phyloP scores from a whole-genome alignment of 2,329 filamentous ascomycete genomes.

The Gremmenia infestans region DNA sequence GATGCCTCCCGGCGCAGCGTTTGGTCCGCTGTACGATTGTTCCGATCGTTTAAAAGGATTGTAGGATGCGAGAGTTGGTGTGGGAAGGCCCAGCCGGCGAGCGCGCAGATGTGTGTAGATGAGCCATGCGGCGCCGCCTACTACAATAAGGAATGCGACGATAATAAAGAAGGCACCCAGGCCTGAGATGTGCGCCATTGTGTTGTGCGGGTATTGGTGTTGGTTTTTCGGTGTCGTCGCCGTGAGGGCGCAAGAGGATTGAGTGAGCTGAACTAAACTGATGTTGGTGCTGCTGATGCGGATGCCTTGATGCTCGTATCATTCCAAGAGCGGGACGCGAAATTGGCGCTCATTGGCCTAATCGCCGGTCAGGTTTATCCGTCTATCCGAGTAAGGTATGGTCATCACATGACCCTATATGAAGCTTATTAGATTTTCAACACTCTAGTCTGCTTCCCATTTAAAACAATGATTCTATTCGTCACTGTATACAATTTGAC shows the following conservation, averaged over 20 bases:
- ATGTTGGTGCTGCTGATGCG: neutral
- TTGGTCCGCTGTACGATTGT: slow-evolving; percentile 37
- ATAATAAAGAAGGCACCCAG: slow-evolving; percentile 70
- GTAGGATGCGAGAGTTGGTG: slow-evolving; percentile 61
- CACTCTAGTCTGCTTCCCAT: too few relatives aligned
- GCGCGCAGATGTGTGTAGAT: slow-evolving; percentile 69
- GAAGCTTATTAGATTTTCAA: too few relatives aligned
- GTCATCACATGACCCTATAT: too few relatives aligned
- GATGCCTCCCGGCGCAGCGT: slow-evolving; percentile 55
- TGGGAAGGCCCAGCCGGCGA: slow-evolving; percentile 67
- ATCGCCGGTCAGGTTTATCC: too few relatives aligned
- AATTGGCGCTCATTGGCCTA: too few relatives aligned
- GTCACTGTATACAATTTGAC: too few relatives aligned
- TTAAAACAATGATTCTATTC: too few relatives aligned
- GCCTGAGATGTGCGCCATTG: slow-evolving; percentile 55
- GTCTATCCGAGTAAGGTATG: too few relatives aligned
- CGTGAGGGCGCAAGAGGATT: neutral
- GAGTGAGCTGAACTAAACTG: neutral
- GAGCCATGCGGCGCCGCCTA: slow-evolving; percentile 59
- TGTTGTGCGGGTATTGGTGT: slow-evolving; percentile 14
- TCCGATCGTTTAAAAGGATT: slow-evolving; percentile 55
- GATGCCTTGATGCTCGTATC: too few relatives aligned
- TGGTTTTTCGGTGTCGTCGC: neutral
- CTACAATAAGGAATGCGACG: slow-evolving; percentile 56
- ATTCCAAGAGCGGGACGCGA: too few relatives aligned